Base-by-base conservation (phyloP, 1,284 basidiomycete genomes). In the Ustilago crameri region DNA sequence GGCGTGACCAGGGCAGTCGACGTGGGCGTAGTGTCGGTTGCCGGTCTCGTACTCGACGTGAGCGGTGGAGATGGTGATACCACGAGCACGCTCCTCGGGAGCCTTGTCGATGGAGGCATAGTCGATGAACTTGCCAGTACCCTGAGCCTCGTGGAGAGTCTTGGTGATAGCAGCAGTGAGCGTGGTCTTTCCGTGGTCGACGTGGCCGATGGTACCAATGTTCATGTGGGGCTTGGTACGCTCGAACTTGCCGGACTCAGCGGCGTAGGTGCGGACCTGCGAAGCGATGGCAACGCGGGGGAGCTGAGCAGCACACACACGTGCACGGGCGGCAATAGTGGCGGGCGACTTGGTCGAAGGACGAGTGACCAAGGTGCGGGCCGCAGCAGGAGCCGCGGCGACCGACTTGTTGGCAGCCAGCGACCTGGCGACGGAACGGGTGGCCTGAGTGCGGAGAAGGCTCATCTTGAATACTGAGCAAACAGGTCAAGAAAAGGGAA, bases 31-130 rank as follows among this genome's bases (percentile, higher is more conserved):
- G 85, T 98, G 96, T 72, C 96, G 90, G 59, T 87, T 88, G 15
- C 60, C 57, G n/a, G 81, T 96, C 87, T 98, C 94, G 85, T 99
- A 99, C 85, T 99, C 96, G 84, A 99, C 94, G 85, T 99, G 96
- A 51, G 87, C 87, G 40, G 87, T 88, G 56, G 86, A 86, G 84
- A 99, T 99, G 75, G 96, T 99, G 86, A 99, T 98, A 87, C 96
- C 96, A 85, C 96, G 93, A 61, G 95, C 95, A 86, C 95, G 96
- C 87, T 99, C 96, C 85, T 99, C 96, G 10, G 96, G 96, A n/a
- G 96, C 96, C 87, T 94, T 97, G 91, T 99, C 96, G 82, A 99
- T 99, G 85, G 94, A 90, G 55, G 89, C 89, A 86, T 99, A 99
- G 88, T 95, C 95, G 75, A 96, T 92, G 86, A 99, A 98, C 84